A percentile compares a stretch with the other conserved stretches of the same genome.
phyloP scores from a whole-genome alignment of 2,329 filamentous ascomycete genomes.

The Epichloe sp. region DNA sequence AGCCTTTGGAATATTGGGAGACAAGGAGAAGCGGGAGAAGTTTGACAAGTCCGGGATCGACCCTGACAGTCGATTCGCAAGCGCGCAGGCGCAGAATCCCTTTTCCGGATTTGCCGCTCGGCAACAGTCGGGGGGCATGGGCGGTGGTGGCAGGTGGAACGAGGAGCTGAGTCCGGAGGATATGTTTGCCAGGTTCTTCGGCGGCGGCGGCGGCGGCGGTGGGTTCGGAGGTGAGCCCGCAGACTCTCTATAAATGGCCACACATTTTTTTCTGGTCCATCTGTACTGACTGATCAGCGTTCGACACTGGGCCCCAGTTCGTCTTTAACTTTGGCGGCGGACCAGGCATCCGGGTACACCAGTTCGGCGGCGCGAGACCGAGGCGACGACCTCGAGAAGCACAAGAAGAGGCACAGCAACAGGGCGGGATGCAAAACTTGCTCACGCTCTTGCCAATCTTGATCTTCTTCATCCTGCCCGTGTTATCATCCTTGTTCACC shows the following conservation, averaged over 20 bases:
- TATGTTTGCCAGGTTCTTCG: conserved; percentile 94
- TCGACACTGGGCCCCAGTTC: conserved; percentile 74
- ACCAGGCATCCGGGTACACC: conserved; percentile 84
- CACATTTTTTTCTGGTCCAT: neutral
- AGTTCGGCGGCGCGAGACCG: conserved; percentile 74
- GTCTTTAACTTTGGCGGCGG: conserved; percentile 92
- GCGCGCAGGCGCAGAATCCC: conserved; percentile 41
- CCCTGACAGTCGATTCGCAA: conserved; percentile 75
- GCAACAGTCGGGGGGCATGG: conserved; percentile 29
- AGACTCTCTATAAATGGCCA: neutral
- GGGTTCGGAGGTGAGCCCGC: conserved; percentile 31
- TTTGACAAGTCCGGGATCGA: conserved; percentile 86
- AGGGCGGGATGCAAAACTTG: conserved; percentile 44
- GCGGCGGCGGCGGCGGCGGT: conserved; percentile 62
- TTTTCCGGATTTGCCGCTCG: conserved; percentile 48
- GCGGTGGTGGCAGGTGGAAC: conserved; percentile 55
- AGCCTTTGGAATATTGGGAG: conserved; percentile 85
- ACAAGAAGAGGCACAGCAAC: conserved; percentile 36
- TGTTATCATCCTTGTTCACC: conserved; percentile 69
- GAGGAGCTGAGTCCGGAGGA: conserved; percentile 94
- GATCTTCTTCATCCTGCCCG: conserved; percentile 74
- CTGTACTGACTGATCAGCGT: conserved; percentile 29
- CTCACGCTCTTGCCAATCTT: conserved; percentile 76
- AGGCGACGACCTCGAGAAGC: conserved; percentile 60
- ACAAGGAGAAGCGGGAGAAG: conserved; percentile 74